These are phyloP conservation scores for Naganishia vishniacii DNA, from an alignment of 768 basidiomycete genomes.

Conservation along the genomic window DNA sequence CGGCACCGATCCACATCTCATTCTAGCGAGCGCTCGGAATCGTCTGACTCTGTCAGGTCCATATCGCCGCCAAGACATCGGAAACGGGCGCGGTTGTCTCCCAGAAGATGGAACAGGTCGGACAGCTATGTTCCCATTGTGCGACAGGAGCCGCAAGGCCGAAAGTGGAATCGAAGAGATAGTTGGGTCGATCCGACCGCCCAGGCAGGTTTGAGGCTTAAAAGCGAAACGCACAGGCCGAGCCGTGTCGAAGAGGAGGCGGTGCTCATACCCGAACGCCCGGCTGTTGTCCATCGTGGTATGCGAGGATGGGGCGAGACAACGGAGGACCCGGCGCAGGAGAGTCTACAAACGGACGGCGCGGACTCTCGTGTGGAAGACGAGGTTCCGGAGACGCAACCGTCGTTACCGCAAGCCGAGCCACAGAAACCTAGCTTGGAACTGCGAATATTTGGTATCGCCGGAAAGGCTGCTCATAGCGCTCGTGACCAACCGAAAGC, in stretches of 20 bases:
- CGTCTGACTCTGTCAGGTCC: not conserved
- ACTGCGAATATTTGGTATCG: constrained; percentile 19
- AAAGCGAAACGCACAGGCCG: not conserved
- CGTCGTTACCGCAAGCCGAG: not conserved
- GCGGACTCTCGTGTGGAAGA: not conserved
- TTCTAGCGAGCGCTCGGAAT: constrained; percentile 5
- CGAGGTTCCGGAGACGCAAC: not conserved
- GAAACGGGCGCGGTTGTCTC: constrained; percentile 21
- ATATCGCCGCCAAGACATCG: constrained; percentile 4
- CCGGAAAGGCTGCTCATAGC: not conserved
- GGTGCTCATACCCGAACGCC: constrained; percentile 1
- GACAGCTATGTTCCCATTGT: constrained; percentile 18
- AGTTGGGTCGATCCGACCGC: constrained; percentile 31
- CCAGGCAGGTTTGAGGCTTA: not conserved
- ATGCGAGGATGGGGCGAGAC: constrained; percentile 28
- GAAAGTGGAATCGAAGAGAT: constrained; percentile 33
- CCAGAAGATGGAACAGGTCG: constrained; percentile 16
- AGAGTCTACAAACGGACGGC: not conserved
- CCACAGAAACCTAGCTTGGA: not conserved
- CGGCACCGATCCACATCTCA: constrained; percentile 1
- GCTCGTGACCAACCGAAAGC: not conserved
- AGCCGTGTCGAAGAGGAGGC: not conserved
- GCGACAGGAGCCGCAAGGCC: constrained; percentile 15
- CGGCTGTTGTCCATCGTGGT: constrained; percentile 16
- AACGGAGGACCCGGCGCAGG: not conserved